phyloP scores from a whole-genome alignment of 2,329 filamentous ascomycete genomes.

The Knufia fluminis region DNA sequence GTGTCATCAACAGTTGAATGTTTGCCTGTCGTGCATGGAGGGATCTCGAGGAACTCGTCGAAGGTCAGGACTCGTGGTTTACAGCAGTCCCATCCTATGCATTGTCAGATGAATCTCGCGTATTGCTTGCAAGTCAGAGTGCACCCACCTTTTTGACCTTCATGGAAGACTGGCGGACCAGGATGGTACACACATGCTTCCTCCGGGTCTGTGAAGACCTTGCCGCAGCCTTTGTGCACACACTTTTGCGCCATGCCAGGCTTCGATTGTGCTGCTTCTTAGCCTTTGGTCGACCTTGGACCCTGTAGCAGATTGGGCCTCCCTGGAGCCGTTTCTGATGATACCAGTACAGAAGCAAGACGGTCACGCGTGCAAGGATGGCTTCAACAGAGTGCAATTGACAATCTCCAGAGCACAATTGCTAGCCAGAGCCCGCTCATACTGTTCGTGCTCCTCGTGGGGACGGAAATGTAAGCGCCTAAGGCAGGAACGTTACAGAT shows the following conservation, averaged over 20 bases:
- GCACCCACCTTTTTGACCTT: slow-evolving; percentile 85
- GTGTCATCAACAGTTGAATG: slow-evolving; percentile 81
- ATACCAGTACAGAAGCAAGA: not conserved
- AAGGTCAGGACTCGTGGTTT: slow-evolving; percentile 94
- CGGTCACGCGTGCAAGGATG: not conserved
- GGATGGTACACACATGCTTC: slow-evolving; percentile 89
- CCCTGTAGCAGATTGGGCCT: too few relatives aligned
- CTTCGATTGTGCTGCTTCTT: not conserved
- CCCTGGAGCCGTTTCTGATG: too few relatives aligned
- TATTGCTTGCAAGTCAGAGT: not conserved
- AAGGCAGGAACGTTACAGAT: not conserved
- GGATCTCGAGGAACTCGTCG: slow-evolving; percentile 90
- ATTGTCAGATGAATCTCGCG: not conserved
- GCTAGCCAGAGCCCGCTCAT: too few relatives aligned
- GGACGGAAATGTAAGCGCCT: too few relatives aligned
- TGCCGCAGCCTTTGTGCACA: slow-evolving; percentile 92
- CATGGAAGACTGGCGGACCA: slow-evolving; percentile 88
- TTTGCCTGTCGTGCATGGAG: slow-evolving; percentile 84
- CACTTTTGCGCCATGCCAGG: slow-evolving; percentile 52
- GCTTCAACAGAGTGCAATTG: not conserved
- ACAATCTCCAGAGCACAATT: too few relatives aligned
- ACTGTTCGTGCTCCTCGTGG: too few relatives aligned
- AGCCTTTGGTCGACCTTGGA: too few relatives aligned
- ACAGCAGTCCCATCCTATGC: slow-evolving; percentile 92
- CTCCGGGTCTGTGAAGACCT: slow-evolving; percentile 69